Conservation (phyloP, 2,329 filamentous ascomycete species). For the Diaporthe longicolla region DNA sequence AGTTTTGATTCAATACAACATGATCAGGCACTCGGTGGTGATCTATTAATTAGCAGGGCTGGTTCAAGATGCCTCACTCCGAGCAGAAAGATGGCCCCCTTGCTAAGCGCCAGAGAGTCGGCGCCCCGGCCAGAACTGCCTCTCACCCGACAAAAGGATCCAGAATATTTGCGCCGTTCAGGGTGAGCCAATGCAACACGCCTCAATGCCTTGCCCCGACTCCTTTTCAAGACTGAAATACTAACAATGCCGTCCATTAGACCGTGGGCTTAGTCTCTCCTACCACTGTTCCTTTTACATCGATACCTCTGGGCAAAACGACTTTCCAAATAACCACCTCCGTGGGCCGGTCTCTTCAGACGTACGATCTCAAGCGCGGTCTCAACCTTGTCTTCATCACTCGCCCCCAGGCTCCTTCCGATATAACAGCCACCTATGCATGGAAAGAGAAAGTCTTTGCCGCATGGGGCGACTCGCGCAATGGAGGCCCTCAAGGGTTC, state of each 20-base stretch:
- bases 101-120: conserved; percentile 82
- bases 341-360: conserved; percentile 90
- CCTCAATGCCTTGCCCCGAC: conserved; percentile 26
- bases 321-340: conserved; percentile 98
- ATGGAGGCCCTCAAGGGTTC: conserved; percentile 73
- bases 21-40: conserved; percentile 2
- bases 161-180: conserved; percentile 91
- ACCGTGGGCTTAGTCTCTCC: conserved; percentile 95
- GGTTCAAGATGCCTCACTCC: conserved; percentile 69
- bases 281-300: conserved; percentile 90
- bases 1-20: neutral
- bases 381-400: conserved; percentile 95
- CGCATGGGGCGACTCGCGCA: conserved; percentile 81
- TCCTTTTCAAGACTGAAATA: neutral
- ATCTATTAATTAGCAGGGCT: neutral
- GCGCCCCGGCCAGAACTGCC: conserved; percentile 56
- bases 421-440: conserved; percentile 88
- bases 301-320: conserved; percentile 89
- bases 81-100: conserved; percentile 70
- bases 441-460: conserved; percentile 91
- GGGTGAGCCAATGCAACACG: conserved; percentile 69
- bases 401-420: conserved; percentile 86
- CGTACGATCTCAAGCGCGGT: conserved; percentile 92
- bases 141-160: conserved; percentile 68
- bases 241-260: conserved; percentile 59